Conservation (phyloP, 2,329 filamentous ascomycete species). For the Aschersonia sp. region DNA sequence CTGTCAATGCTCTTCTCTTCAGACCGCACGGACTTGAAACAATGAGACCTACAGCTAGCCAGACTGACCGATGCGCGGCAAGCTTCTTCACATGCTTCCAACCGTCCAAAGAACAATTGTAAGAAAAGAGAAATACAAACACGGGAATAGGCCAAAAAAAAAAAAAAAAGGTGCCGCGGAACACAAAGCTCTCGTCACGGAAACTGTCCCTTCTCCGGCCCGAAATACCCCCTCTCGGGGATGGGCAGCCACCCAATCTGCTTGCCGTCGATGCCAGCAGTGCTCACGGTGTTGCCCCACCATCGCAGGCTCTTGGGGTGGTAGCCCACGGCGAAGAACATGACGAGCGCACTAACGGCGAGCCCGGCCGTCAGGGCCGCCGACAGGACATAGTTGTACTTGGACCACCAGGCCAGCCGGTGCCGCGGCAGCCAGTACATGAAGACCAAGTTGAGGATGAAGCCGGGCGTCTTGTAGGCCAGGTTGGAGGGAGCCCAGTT, state of each 20-base stretch:
- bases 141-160: neutral
- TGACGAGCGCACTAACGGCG: slow-evolving; percentile 24
- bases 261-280: slow-evolving; percentile 9
- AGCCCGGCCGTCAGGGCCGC: slow-evolving; percentile 26
- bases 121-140: neutral
- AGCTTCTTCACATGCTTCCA: no score
- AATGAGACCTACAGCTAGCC: no score
- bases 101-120: neutral
- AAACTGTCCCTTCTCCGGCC: slow-evolving; percentile 11
- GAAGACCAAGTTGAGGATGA: slow-evolving; percentile 25
- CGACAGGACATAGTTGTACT: slow-evolving; percentile 31
- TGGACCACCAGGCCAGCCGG: slow-evolving; percentile 26
- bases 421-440: slow-evolving; percentile 21
- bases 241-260: slow-evolving; percentile 8
- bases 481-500: slow-evolving; percentile 28
- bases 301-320: slow-evolving; percentile 18
- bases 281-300: slow-evolving; percentile 25
- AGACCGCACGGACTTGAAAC: no score
- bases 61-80: no score
- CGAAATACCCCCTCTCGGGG: slow-evolving; percentile 12
- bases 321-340: slow-evolving; percentile 25
- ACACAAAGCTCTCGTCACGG: slow-evolving; percentile 1
- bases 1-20: no score
- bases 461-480: slow-evolving; percentile 26
- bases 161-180: neutral